Percentiles rank a stretch among this genome's conserved stretches.
phyloP scores from a whole-genome alignment of 805 yeast species.

The Komagataella mondaviorum region DNA sequence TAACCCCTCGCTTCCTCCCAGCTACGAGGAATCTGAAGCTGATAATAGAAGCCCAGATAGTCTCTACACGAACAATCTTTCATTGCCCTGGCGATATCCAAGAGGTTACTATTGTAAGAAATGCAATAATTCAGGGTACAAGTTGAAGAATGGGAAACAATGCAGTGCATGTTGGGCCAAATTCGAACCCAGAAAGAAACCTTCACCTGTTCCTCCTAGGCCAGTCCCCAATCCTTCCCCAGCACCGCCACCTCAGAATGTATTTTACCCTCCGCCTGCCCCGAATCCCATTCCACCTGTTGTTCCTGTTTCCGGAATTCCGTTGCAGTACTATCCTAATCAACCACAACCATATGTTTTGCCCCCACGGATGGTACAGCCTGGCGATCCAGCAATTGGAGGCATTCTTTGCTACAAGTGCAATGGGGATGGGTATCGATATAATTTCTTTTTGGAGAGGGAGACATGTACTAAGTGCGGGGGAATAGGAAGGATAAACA shows the following conservation, averaged over 20 bases:
- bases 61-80: constrained; percentile 31
- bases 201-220: constrained; percentile 7
- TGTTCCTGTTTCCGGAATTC: constrained; percentile 7
- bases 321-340: background rate
- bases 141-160: constrained; percentile 41
- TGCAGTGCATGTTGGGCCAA: constrained; percentile 62
- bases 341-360: background rate
- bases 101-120: constrained; percentile 43
- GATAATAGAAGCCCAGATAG: constrained; percentile 9
- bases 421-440: constrained; percentile 42
- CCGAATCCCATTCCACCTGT: constrained; percentile 6
- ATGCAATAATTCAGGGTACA: constrained; percentile 64
- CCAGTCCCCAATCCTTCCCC: constrained; percentile 1
- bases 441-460: constrained; percentile 41
- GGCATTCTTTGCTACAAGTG: constrained; percentile 66
- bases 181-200: constrained; percentile 26
- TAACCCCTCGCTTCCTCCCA: background rate
- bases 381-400: constrained; percentile 73
- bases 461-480: constrained; percentile 51
- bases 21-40: constrained; percentile 5
- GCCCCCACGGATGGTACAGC: constrained; percentile 34
- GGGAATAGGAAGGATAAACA: constrained; percentile 47
- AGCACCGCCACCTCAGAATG: constrained; percentile 9
- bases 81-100: constrained; percentile 59
- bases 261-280: constrained; percentile 14